Evolutionary conservation across 2,329 filamentous ascomycete species (phyloP), one percentile per base, ranked within the genome.

Genomic region (Aspergillus nomiae): DNA sequence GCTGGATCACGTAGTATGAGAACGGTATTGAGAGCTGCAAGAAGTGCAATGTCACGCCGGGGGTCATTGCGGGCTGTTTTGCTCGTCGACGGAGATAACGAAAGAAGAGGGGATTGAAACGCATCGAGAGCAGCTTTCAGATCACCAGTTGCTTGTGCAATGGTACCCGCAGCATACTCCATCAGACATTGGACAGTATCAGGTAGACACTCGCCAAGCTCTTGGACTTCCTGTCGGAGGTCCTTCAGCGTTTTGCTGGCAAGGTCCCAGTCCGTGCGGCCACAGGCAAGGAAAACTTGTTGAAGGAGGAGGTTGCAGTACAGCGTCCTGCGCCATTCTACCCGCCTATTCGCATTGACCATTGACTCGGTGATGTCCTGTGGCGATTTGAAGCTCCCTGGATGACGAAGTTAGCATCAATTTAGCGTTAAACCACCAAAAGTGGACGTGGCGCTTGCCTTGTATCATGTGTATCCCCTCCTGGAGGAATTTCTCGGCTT

Each of bases 101-200:
- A 79, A 68, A 96, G 88, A 21, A 81, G 77, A 1, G 84, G 79
- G 46, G 87, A 84, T 63, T 86, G 84, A 76, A 92, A 97, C 11
- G 89, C 84, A 4, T 81, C 70, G 16, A 93, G 79, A 4, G 94
- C 93, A 2, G 81, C 79, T n/a, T 86, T 80, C 1, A 95, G 82
- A 66, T 92, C 84, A 19, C 92, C 93, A 6, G 85, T 89, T 21
- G 90, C 91, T 79, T 97, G 94, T 58, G 88, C 82, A 69, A 92
- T 90, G 9, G 91, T 85, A 0, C 90, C 94, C 0, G 85, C 82
- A 21, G 97, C 86, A 76, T 97, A 97, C 50, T 86, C 80, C 8
- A 86, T 82, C 51, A 91, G 82, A 38, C 87, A 80, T 28, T 77
- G 75, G 41, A 88, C 82, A 2, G 75, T 71, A 16, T 77, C 75